These are phyloP conservation scores for Crithidia sp. DNA, from an alignment of 208 protist genomes.

Conservation along the genomic window DNA sequence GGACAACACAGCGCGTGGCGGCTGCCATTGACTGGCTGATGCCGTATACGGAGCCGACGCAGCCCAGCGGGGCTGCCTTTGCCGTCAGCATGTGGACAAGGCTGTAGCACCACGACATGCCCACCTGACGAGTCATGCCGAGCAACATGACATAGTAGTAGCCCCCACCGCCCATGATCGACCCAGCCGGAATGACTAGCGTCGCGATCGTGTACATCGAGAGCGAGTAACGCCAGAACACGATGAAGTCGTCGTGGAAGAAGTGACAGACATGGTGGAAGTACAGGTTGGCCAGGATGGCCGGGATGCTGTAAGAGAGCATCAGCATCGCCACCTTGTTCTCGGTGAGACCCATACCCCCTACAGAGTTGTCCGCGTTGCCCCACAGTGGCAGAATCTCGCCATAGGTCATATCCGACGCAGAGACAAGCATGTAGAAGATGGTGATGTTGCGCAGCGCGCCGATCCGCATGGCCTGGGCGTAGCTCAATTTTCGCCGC, in stretches of 20 bases:
- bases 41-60: constrained; percentile 55
- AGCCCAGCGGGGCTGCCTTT: constrained; percentile 42
- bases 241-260: constrained; percentile 28
- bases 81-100: constrained; percentile 55
- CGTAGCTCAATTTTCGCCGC: constrained; percentile 37
- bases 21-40: constrained; percentile 56
- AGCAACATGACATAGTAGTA: constrained; percentile 48
- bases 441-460: constrained; percentile 48
- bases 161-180: constrained; percentile 11
- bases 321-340: constrained; percentile 48
- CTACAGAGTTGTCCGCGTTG: constrained; percentile 38
- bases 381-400: constrained; percentile 71
- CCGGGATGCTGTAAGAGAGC: constrained; percentile 40
- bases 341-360: constrained; percentile 48
- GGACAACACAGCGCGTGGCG: constrained; percentile 56
- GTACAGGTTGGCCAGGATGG: constrained; percentile 52
- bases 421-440: constrained; percentile 57
- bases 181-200: constrained; percentile 26
- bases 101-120: constrained; percentile 47
- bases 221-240: constrained; percentile 13
- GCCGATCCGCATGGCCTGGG: constrained; percentile 36
- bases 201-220: constrained; percentile 19
- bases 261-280: constrained; percentile 40
- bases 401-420: constrained; percentile 56
- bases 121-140: constrained; percentile 40